phyloP scores from a whole-genome alignment of 495 filamentous ascomycete species.

The Podospora anserina region DNA sequence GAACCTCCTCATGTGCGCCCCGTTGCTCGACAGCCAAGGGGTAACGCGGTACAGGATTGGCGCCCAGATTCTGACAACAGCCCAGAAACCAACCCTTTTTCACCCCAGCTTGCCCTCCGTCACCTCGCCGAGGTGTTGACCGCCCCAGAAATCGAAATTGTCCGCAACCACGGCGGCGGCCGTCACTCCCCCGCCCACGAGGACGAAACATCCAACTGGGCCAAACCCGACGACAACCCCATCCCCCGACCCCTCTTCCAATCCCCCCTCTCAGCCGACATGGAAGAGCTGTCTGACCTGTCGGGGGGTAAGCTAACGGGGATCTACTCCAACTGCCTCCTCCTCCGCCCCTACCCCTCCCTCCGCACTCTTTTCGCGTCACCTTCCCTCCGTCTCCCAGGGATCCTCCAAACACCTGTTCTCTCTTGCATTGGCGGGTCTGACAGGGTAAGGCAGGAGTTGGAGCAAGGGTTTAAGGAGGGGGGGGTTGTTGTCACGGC shows the following conservation, averaged over 20 bases:
- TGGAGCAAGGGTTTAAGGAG: constrained; percentile 52
- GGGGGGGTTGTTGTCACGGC: constrained; percentile 58
- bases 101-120: not conserved
- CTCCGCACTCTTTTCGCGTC: constrained; percentile 64
- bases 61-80: constrained; percentile 54
- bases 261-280: constrained; percentile 7
- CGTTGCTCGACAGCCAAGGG: constrained; percentile 59
- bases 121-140: not conserved
- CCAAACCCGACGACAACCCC: constrained; percentile 21
- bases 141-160: constrained; percentile 51
- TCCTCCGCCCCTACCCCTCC: constrained; percentile 59
- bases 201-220: constrained; percentile 30
- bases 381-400: constrained; percentile 60
- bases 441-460: constrained; percentile 48
- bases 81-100: not conserved
- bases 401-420: constrained; percentile 62
- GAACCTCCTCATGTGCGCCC: constrained; percentile 63
- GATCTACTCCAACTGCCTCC: constrained; percentile 58
- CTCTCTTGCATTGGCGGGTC: constrained; percentile 58
- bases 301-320: constrained; percentile 36
- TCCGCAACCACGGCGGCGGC: constrained; percentile 51
- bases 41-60: constrained; percentile 59
- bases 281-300: constrained; percentile 5
- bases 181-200: constrained; percentile 38
- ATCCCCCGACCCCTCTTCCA: constrained; percentile 3